Evolutionary conservation across 1,139 yeast species (phyloP), one percentile per base, ranked within the genome.

Genomic region (Kurtzmaniella quercitrusa): DNA sequence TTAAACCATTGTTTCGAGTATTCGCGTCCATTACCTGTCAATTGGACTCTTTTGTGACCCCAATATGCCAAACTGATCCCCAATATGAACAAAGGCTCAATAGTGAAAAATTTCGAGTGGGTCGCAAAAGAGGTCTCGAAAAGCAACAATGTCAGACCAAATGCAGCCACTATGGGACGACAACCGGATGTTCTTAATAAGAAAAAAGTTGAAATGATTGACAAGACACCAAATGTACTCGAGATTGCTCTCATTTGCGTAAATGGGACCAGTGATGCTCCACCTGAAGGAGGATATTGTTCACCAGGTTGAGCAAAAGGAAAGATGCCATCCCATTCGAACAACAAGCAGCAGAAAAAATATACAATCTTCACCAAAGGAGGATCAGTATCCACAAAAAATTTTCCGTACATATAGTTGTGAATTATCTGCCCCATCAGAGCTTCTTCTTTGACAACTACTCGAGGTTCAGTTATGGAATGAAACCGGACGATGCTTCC

Each of bases 371-470:
- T 69, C 5, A 67, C 74, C 36, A 84, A 61, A 2, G 91, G 89
- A 0, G 91, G 89, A 43, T 82, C 78, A 2, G 73, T 68, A 49
- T 78, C 85, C 15, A 81, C 55, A 53, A 78, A 82, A 50, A 78
- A 83, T 36, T 74, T 69, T n/a, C 88, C 87, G 35, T 65, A 65
- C 48, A 71, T 62, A 64, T 85, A 88, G 46, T 76, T 72, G 45
- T 56, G 47, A 2, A 60, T 62, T 47, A 59, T 66, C 7, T 63
- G 61, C 6, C 69, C 68, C 40, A 71, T 65, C 59, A 84, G 89
- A 40, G 82, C 89, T 63, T 93, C 98, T 68, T 93, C 98, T 60
- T 93, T 93, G 28, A 93, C 97, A 39, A 93, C 96, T 36, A 87
- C 77, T 49, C 78, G 65, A 15, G 98, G 98, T 46, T 69, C 61